Base-by-base conservation (phyloP, 805 yeast species). In the Candida silvatica region DNA sequence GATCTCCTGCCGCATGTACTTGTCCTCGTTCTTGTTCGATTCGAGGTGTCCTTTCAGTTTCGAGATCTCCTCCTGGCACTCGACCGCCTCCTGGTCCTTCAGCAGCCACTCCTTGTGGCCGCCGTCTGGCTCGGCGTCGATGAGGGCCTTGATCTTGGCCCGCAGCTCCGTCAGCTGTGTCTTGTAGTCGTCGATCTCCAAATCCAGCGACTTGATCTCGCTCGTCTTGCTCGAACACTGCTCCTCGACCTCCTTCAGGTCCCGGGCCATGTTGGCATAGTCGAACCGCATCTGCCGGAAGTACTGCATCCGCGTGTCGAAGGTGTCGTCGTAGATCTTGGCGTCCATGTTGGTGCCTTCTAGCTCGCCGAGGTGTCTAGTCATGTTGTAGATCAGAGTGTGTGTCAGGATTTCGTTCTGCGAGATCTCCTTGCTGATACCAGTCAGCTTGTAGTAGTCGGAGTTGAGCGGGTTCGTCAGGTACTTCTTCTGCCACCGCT, bases 401-500 rank as follows among this genome's bases (percentile, higher is more conserved):
- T 81, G 94, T 2, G 88, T 80, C 33, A 79, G 58, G 6, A 74
- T 44, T 27, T 49, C 54, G 29, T 47, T 49, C 38, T 43, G 43
- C 4, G 45, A 39, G 17, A 48, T 38, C 30, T 50, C 52, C 30
- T 46, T 54, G 9, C 56, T 48, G 4, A 62, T 59, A 1, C 68
- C 68, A 2, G 62, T 55, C n/a, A 60, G 38, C 24, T 42, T 42
- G 23, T 53, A 49, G 28, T 51, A 49, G 18, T 58, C 49, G 11
- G 41, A 42, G 35, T 67, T 70, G 29, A 80, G 54, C 1, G 92
- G 88, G 47, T 82, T 82, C 18, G 80, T 67, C 5, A 81, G 67
- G 49, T 83, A 83, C 39, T 76, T 77, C 58, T 71, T 75, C 43
- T 73, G 71, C 34, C 80, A 59, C 43, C 92, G 62, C 54, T 78